phyloP scores from a whole-genome alignment of 768 basidiomycete genomes.

The Tephrocybe rancida region DNA sequence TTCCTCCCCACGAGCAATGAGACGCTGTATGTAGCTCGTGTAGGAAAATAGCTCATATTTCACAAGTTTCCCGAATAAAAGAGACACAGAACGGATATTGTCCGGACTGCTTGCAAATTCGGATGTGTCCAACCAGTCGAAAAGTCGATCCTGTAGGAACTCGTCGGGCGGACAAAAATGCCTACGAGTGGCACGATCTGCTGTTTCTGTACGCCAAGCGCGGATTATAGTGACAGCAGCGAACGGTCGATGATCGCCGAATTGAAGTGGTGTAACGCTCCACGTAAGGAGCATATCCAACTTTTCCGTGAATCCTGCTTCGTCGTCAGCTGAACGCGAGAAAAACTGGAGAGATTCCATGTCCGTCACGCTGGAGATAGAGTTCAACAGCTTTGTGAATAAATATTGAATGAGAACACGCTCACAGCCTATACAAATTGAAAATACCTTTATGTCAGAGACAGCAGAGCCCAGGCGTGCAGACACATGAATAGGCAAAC shows the following conservation, averaged over 20 bases:
- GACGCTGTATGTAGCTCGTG: conserved; percentile 71
- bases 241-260: conserved; percentile 79
- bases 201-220: conserved; percentile 61
- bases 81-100: conserved; percentile 62
- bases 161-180: conserved; percentile 61
- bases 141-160: conserved; percentile 74
- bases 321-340: conserved; percentile 41
- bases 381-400: conserved; percentile 71
- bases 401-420: neutral
- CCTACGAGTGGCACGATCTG: conserved; percentile 64
- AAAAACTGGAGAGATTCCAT: conserved; percentile 64
- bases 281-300: conserved; percentile 78
- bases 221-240: conserved; percentile 72
- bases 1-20: conserved; percentile 78
- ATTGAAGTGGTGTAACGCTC: conserved; percentile 80
- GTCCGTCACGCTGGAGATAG: conserved; percentile 67
- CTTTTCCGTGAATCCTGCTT: conserved; percentile 59
- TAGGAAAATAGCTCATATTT: conserved; percentile 76
- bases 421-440: neutral
- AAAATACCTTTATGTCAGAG: conserved; percentile 46
- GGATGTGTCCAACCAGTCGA: conserved; percentile 79
- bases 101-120: conserved; percentile 57
- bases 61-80: conserved; percentile 73
- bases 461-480: conserved; percentile 65
- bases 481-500: conserved; percentile 61